A percentile compares a stretch with the other conserved stretches of the same genome.
phyloP scores from a whole-genome alignment of 2,329 filamentous ascomycete species.

The Cordyceps fumosorosea region DNA sequence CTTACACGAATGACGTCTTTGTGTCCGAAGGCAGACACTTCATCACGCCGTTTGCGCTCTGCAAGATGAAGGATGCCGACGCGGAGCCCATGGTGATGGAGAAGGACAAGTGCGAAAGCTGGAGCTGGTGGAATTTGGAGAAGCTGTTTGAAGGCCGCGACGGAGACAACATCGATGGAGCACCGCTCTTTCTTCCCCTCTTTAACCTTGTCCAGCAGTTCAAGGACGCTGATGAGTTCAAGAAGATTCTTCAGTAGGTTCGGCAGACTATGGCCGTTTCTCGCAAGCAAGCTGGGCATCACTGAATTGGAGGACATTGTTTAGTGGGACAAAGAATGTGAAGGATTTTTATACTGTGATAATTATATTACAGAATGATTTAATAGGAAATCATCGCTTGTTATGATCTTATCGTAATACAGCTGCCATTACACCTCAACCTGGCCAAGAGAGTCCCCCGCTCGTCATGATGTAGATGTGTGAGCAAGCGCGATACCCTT shows the following conservation, averaged over 20 bases:
- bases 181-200: not conserved
- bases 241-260: not conserved
- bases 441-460: not conserved
- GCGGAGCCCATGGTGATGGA: slow-evolving; percentile 45
- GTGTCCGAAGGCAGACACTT: slow-evolving; percentile 59
- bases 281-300: slow-evolving; percentile 20
- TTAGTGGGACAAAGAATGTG: not conserved
- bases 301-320: slow-evolving; percentile 15
- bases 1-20: slow-evolving; percentile 63
- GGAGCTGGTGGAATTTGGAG: slow-evolving; percentile 42
- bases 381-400: not conserved
- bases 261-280: slow-evolving; percentile 13
- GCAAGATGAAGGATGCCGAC: slow-evolving; percentile 38
- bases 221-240: not conserved
- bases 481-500: not conserved
- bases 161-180: slow-evolving; percentile 6
- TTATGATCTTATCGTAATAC: not conserved
- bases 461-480: not conserved
- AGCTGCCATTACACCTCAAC: slow-evolving; percentile 3
- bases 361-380: not conserved
- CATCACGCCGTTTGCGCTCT: slow-evolving; percentile 63
- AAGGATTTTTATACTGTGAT: not conserved
- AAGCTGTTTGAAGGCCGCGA: slow-evolving; percentile 30
- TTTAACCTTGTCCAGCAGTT: not conserved
- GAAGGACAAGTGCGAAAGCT: slow-evolving; percentile 43